Evolutionary conservation across 1,284 basidiomycete species (phyloP), one percentile per base, ranked within the genome.

Genomic region (Coniferiporia sulphurascens): DNA sequence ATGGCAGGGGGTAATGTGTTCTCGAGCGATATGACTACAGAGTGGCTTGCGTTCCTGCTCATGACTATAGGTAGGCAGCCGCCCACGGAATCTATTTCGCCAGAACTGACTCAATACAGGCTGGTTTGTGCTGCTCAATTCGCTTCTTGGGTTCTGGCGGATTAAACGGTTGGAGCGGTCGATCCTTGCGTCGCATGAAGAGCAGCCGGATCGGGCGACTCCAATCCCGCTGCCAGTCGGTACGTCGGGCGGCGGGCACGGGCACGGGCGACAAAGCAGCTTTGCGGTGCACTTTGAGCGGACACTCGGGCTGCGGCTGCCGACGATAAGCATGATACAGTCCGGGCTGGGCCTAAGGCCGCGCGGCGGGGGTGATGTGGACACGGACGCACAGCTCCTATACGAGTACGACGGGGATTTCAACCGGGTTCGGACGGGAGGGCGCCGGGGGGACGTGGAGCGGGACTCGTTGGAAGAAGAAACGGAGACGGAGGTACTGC

Each of bases 11-110:
- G 59, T 61, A 36, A 58, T 12, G 65, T 57, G 53, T 53, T 70
- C 48, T 56, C 66, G 19, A 67, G 66, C 21, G 83, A 84, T 62
- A 79, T 83, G 17, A 86, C 86, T 0, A 81, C 84, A 1, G 92
- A 97, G 70, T 97, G 92, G 91, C 77, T 98, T 48, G 89, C 91
- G 10, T 97, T 97, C 76, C 85, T 96, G 73, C 77, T 98, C 64
- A 97, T 98, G 94, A 92, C 89, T 36, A 75, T 94, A 51, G 91
- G 88, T 86, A 65, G 52, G 52, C 82, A 74, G 35, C 43, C 19
- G 12, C 17, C 50, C 49, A 43, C 21, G 22, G 36, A 55, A 32
- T 22, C 52, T 49, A 36, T 21, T 51, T 35, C 12, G 27, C n/a
- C 52, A 19, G 27, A 27, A 27, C 5, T 27, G 45, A 44, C 22